Conservation (phyloP, 306 rosid species). For the Macrotyloma uniflorum region DNA sequence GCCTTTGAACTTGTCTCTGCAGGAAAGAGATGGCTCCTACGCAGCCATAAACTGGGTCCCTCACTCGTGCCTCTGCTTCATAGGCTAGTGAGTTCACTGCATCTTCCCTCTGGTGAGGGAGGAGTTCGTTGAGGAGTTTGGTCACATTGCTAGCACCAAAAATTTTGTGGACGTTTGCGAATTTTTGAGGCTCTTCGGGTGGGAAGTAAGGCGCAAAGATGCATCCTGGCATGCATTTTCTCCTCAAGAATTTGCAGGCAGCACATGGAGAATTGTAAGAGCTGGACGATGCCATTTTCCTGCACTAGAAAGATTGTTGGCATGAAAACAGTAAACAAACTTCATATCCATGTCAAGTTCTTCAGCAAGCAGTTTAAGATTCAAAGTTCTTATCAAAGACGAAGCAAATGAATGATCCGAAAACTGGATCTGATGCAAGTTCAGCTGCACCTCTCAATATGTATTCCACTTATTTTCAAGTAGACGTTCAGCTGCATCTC, state of each 20-base stretch:
- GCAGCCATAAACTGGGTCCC: conserved; percentile 96
- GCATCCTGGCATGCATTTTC: conserved; percentile 96
- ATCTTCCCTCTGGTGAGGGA: conserved; percentile 93
- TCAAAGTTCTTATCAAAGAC: background rate
- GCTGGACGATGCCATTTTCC: conserved; percentile 72
- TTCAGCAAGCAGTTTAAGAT: conserved; percentile 27
- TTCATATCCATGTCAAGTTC: conserved; percentile 3
- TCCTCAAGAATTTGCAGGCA: conserved; percentile 93
- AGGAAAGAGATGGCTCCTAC: conserved; percentile 97
- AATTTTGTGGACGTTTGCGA: conserved; percentile 92
- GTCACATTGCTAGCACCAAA: conserved; percentile 98
- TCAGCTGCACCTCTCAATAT: conserved; percentile 23
- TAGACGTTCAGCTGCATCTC: conserved; percentile 30
- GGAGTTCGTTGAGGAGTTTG: conserved; percentile 91
- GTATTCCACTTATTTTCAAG: background rate
- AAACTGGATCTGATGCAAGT: conserved; percentile 29
- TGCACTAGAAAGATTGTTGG: conserved; percentile 18
- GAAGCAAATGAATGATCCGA: background rate
- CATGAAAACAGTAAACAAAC: conserved; percentile 11
- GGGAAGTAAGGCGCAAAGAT: conserved; percentile 97
- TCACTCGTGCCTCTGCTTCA: conserved; percentile 93
- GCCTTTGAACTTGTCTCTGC: conserved; percentile 90
- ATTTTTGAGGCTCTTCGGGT: conserved; percentile 97
- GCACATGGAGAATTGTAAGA: conserved; percentile 90
- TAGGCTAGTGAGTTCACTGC: conserved; percentile 96